These are phyloP conservation scores for Psilocybe cubensis DNA, from an alignment of 768 basidiomycete species.

Conservation along the genomic window DNA sequence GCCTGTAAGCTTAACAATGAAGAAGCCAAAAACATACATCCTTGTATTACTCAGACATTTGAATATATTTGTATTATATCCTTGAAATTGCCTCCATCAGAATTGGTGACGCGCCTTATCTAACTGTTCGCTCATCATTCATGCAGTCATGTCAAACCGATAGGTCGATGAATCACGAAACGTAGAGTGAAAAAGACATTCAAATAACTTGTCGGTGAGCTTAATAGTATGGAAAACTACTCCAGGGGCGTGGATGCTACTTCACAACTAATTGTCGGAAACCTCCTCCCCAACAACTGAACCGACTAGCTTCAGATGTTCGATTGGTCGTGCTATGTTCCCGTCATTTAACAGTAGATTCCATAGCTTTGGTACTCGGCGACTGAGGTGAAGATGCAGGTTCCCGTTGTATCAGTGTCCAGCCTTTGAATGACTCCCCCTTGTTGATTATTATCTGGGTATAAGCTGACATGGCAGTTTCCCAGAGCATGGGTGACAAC, in stretches of 20 bases:
- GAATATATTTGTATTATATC: neutral
- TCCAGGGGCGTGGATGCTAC: too few relatives aligned
- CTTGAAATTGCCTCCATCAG: too few relatives aligned
- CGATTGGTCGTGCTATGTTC: neutral
- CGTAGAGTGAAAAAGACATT: too few relatives aligned
- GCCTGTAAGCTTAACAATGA: conserved; percentile 9
- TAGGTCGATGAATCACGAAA: too few relatives aligned
- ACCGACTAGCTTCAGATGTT: too few relatives aligned
- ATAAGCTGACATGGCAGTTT: conserved; percentile 5
- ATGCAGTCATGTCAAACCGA: too few relatives aligned
- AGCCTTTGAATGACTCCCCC: conserved; percentile 2
- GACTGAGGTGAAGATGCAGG: neutral
- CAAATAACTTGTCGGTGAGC: too few relatives aligned
- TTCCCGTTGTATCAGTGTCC: conserved; percentile 2
- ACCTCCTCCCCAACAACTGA: too few relatives aligned
- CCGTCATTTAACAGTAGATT: conserved; percentile 3
- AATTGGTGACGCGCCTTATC: too few relatives aligned
- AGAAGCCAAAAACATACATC: neutral
- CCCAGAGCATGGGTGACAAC: conserved; percentile 1
- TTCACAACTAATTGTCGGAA: too few relatives aligned
- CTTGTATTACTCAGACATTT: neutral
- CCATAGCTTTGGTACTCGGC: conserved; percentile 6
- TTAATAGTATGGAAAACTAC: too few relatives aligned
- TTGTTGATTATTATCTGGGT: conserved; percentile 1
- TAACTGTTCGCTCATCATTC: too few relatives aligned